Base-by-base conservation (phyloP, 2,329 filamentous ascomycete genomes). In the Aureobasidium sp. region DNA sequence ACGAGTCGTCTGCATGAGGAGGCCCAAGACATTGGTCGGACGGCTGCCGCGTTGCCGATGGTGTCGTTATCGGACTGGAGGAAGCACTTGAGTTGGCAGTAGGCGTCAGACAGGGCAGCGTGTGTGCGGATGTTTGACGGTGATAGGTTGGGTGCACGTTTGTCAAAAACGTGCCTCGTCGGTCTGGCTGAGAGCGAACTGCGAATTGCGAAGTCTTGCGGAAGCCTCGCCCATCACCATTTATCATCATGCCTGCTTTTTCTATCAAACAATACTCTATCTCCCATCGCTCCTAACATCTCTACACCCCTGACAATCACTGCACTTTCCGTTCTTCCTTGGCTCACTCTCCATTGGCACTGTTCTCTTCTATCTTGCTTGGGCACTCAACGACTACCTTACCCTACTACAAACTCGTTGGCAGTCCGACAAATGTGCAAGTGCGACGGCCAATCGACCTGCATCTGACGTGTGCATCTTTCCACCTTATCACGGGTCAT, bases 1-100 rank as follows among this genome's bases (percentile, higher is more conserved):
- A 41, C 57, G 44, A 50, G 57, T 59, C 45, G 48, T 62, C 60
- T 50, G 61, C 54, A 55, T 61, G 54, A 55, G 59, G 59, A 50
- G 54, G 54, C 39, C 54, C 60, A 62, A 44, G 60, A 58, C 55
- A 62, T 48, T 49, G 53, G 63, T 49, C 21, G 54, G 54, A 59
- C 54, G 54, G 54, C 41, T 48, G 57, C 54, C 54, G 54, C 54
- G 29, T 25, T 48, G 45, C 44, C 45, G 57, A 34, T 49, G 45
- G 4, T 32, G 41, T 50, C 44, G 34, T 45, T 21, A 29, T 37
- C 50, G 50, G 36, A 42, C 21, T 21, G 37, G 42, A 9, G 37
- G 37, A 21, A 54, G 50, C 50, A 32, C 25, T 6, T 30, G 45
- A 5, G 45, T 47, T 47, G 44, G 10, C 44, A 47, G 44, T 47